Conservation (phyloP, 1,284 basidiomycete species). For the Rhodotorula mucilaginosa region DNA sequence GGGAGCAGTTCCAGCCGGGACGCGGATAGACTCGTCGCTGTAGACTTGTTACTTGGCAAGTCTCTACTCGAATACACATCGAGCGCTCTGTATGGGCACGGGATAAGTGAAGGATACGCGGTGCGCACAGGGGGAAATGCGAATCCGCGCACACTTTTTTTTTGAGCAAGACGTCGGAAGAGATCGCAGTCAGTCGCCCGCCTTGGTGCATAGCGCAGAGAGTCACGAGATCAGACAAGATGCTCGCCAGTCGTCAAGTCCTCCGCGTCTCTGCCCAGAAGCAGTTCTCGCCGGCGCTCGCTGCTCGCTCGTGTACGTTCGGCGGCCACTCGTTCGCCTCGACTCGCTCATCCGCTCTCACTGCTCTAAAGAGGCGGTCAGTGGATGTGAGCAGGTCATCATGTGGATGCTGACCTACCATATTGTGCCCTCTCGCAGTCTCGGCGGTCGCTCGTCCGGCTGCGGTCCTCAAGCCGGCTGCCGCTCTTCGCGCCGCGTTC, state of each 20-base stretch:
- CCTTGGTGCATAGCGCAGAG: no score
- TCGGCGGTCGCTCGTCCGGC: conserved; percentile 31
- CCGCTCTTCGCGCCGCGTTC: conserved; percentile 11
- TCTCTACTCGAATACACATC: no score
- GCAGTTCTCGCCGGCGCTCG: conserved; percentile 20
- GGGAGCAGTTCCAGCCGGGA: conserved; percentile 22
- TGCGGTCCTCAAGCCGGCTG: conserved; percentile 19
- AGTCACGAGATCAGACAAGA: neutral
- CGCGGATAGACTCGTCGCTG: neutral
- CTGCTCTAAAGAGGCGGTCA: no score
- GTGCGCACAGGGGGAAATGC: no score
- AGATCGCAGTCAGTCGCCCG: neutral
- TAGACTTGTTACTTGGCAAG: no score
- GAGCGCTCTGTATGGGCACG: no score
- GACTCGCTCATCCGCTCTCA: no score
- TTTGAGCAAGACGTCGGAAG: neutral
- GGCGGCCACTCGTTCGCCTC: no score
- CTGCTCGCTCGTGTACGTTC: conserved; percentile 26
- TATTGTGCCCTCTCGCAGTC: conserved; percentile 6
- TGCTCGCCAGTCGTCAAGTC: conserved; percentile 34
- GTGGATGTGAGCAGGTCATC: no score
- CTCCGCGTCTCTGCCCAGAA: conserved; percentile 30
- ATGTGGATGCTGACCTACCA: neutral
- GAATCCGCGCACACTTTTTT: no score
- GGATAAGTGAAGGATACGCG: no score